phyloP scores from a whole-genome alignment of 805 yeast species.

The Zygoascus flipseniorum region DNA sequence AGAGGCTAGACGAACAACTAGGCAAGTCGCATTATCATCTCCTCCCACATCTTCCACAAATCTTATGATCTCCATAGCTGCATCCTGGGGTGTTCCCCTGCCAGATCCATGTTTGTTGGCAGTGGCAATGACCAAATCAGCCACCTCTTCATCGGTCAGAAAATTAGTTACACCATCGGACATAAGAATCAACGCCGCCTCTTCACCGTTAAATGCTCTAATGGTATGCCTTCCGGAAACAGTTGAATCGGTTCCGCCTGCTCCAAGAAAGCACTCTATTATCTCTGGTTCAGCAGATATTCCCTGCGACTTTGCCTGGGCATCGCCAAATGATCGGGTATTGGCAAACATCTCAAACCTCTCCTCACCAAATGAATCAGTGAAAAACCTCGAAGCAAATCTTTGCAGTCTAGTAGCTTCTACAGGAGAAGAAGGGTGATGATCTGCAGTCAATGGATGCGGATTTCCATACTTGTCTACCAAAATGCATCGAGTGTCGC shows the following conservation, averaged over 20 bases:
- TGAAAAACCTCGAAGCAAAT: conserved; percentile 53
- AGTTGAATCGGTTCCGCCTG: conserved; percentile 2
- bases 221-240: not conserved
- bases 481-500: conserved; percentile 83
- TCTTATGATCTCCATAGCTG: conserved; percentile 77
- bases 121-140: conserved; percentile 73
- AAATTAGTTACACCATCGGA: conserved; percentile 83
- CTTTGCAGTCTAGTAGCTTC: conserved; percentile 67
- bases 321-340: conserved; percentile 90
- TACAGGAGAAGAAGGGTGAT: conserved; percentile 77
- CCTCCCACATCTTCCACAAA: conserved; percentile 84
- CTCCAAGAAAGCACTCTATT: conserved; percentile 56
- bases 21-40: conserved; percentile 92
- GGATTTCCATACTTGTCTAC: conserved; percentile 77
- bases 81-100: conserved; percentile 72
- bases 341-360: conserved; percentile 78
- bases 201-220: conserved; percentile 63
- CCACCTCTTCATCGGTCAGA: conserved; percentile 83
- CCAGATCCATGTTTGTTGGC: conserved; percentile 45
- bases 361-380: conserved; percentile 90
- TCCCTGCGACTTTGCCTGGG: conserved; percentile 71
- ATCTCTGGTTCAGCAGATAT: conserved; percentile 91
- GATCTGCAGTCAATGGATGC: conserved; percentile 66
- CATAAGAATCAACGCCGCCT: conserved; percentile 71
- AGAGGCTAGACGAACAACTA: conserved; percentile 69